Base-by-base conservation (phyloP, 257 asterid species). In the Solanum okadae region DNA sequence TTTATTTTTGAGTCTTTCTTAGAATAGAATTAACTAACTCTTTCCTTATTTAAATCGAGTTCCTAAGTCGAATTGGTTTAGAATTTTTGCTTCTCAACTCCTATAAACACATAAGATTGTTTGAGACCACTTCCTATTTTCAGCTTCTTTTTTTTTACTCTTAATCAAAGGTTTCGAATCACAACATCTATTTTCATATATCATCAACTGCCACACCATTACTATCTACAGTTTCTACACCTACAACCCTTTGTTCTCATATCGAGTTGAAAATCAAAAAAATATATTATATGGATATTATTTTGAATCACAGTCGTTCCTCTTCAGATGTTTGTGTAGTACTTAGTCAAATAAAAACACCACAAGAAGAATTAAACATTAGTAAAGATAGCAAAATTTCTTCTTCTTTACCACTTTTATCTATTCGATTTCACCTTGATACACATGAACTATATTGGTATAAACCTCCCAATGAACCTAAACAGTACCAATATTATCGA, bases 141-240 rank as follows among this genome's bases (percentile, higher is more conserved):
- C 3, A 2, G 0, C 0, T 67, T n/a, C n/a, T 1, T 27, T 2
- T n/a, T n/a, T 52, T n/a, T n/a, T 0, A 65, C 0, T 68, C 3
- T 31, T 70, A 14, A 70, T 31, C n/a, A 70, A 0, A 70, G 23
- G 13, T 15, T 15, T 14, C 5, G 6, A 61, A 61, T 22, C 15
- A 61, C 14, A 23, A 61, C 70, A 61, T 61, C 29, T 0, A 61
- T 61, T 61, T 8, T 61, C 29, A 23, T 61, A 61, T 61, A 61
- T 22, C 29, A 61, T 61, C 27, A 3, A 59, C 68, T 14, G 0
- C 27, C 5, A 2, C 63, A 20, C 25, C 25, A 56, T 22, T 59
- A 68, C 75, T 27, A 68, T 12, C 76, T 68, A 3, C 22, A 29
- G 7, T n/a, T n/a, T n/a, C n/a, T n/a, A n/a, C n/a, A n/a, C n/a